These are phyloP conservation scores for Hydrangea macrophylla DNA, from an alignment of 148 eudicot species.

Conservation along the genomic window DNA sequence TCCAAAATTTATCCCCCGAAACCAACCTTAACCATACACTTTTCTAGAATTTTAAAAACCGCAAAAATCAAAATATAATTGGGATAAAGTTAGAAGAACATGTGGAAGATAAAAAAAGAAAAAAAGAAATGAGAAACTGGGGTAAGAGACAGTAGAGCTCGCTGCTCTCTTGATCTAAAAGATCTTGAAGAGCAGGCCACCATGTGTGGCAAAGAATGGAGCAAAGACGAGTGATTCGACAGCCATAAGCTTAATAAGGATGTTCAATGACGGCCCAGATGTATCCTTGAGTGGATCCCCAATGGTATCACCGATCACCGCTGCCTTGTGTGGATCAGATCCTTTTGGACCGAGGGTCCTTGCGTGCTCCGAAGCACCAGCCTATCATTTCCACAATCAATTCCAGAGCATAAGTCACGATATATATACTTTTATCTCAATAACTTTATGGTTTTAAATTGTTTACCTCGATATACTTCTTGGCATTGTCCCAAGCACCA, in stretches of 20 bases:
- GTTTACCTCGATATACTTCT: slow-evolving; percentile 85
- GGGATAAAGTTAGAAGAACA: slow-evolving; percentile 2
- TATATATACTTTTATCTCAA: neutral
- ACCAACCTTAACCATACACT: neutral
- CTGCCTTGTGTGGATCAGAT: slow-evolving; percentile 87
- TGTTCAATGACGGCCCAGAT: slow-evolving; percentile 90
- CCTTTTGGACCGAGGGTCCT: slow-evolving; percentile 79
- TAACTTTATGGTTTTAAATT: no score
- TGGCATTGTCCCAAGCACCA: slow-evolving; percentile 94
- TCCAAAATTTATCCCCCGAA: neutral
- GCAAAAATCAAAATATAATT: neutral
- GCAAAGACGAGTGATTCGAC: slow-evolving; percentile 94
- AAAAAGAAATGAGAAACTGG: neutral
- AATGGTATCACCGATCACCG: slow-evolving; percentile 86
- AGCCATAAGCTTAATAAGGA: slow-evolving; percentile 94
- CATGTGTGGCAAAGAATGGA: slow-evolving; percentile 92
- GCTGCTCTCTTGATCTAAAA: slow-evolving; percentile 28
- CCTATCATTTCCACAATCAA: slow-evolving; percentile 34
- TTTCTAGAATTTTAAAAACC: neutral
- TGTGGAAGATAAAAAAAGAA: neutral
- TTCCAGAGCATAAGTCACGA: neutral
- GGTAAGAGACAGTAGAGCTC: neutral
- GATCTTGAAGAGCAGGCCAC: slow-evolving; percentile 85
- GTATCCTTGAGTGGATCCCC: slow-evolving; percentile 98
- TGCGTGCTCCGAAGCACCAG: slow-evolving; percentile 82